A percentile compares a stretch with the other conserved stretches of the same genome.
phyloP scores from a whole-genome alignment of 2,329 filamentous ascomycete genomes.

The Penicillium oxalicum region DNA sequence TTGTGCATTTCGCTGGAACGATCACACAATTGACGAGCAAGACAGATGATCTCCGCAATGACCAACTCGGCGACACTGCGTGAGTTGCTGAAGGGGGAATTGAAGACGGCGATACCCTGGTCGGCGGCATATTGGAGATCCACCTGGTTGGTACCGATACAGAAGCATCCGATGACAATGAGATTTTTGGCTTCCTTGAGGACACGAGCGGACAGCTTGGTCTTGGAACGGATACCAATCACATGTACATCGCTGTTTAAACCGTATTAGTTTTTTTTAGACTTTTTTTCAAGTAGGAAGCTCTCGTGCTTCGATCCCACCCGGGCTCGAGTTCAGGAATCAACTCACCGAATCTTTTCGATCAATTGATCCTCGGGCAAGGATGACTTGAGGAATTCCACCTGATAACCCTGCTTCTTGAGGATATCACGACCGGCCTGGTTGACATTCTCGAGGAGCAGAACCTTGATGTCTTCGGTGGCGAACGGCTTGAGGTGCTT shows the following conservation, averaged over 20 bases:
- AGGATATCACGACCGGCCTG: constrained; percentile 80
- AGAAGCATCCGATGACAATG: constrained; percentile 95
- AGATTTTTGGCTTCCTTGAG: constrained; percentile 87
- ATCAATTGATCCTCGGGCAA: constrained; percentile 90
- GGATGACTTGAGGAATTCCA: constrained; percentile 83
- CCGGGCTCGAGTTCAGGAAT: neutral
- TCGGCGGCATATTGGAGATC: constrained; percentile 42
- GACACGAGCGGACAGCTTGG: constrained; percentile 80
- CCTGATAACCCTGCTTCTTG: constrained; percentile 83
- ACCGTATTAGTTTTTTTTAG: neutral
- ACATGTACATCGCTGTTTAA: constrained; percentile 77
- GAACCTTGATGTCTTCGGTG: constrained; percentile 91
- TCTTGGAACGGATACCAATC: constrained; percentile 97
- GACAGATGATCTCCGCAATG: constrained; percentile 84
- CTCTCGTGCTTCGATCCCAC: no score
- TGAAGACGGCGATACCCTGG: constrained; percentile 86
- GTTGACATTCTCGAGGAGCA: constrained; percentile 95
- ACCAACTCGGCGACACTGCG: constrained; percentile 94
- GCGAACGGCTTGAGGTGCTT: constrained; percentile 94
- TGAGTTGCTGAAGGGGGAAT: constrained; percentile 97
- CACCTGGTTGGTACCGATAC: constrained; percentile 75
- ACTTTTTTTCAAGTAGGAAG: no score
- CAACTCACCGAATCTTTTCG: constrained; percentile 78
- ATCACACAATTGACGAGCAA: constrained; percentile 88
- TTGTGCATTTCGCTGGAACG: constrained; percentile 90